Base-by-base conservation (phyloP, 2,329 filamentous ascomycete species). In the Pseudogymnoascus sp. region DNA sequence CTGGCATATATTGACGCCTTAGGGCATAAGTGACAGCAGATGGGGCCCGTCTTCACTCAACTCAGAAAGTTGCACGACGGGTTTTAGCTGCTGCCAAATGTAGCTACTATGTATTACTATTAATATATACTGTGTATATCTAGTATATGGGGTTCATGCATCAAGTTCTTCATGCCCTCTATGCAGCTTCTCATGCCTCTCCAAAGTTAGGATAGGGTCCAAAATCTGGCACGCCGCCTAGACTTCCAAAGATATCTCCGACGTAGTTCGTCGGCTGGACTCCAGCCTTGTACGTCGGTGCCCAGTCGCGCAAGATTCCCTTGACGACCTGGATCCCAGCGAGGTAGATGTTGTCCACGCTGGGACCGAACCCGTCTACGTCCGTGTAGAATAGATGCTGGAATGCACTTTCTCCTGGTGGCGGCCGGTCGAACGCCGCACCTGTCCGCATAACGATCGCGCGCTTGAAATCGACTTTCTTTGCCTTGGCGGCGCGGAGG, bases 351-450 rank as follows among this genome's bases (percentile, higher is more conserved):
- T 91, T 91, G 65, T 82, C 72, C 16, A 89, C 75, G 2, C 88
- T 83, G 31, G 87, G 83, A 31, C 75, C 73, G 70, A 88, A 90
- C 3, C 82, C 87, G 59, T 87, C 87, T 70, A 88, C 84, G 42
- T 88, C 75, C 0, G 80, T 75, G 42, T 81, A 78, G 40, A 84
- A 79, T 7, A 91, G 78, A 69, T 90, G 87, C 38, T 85, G 78
- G 18, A 80, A 78, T 7, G 84, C 80, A 0, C 80, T 78, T 6
- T 82, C 73, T 9, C 81, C 82, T 0, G 83, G 81, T 23, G 84
- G 87, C 0, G 86, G 86, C 5, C 88, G 83, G 71, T 91, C 88
- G 70, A 91, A 91, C 75, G 91, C 84, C 8, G 85, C 88, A 1
- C 82, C 86, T 70, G 86, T 85, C 28, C 88, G 81, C 80, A 90